A percentile compares a stretch with the other conserved stretches of the same genome.
Conservation (phyloP, 2,329 filamentous ascomycete species). For the Fusarium marasasianum region DNA sequence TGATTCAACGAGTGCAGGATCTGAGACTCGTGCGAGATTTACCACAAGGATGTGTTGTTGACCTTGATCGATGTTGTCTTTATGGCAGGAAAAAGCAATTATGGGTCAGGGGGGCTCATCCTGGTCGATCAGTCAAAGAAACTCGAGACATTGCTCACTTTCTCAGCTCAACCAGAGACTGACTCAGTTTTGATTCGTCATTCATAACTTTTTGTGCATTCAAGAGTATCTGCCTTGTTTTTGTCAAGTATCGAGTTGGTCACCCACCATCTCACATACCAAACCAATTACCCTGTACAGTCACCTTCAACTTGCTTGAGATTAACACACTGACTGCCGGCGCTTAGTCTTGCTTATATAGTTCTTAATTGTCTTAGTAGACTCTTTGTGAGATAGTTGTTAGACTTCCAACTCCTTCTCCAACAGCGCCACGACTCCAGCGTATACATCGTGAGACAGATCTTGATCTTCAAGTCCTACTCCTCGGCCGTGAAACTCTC, state of each 20-base stretch:
- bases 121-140: slow-evolving; percentile 15
- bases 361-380: too few species aligned
- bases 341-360: neutral
- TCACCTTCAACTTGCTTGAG: neutral
- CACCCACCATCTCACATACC: neutral
- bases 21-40: slow-evolving; percentile 34
- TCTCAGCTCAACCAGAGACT: slow-evolving; percentile 13
- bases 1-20: slow-evolving; percentile 39
- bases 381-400: neutral
- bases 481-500: neutral
- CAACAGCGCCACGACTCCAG: neutral
- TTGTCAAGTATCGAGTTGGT: neutral
- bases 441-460: neutral
- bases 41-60: slow-evolving; percentile 14
- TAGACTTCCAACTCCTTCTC: neutral
- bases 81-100: slow-evolving; percentile 13
- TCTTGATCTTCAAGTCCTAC: neutral
- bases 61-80: neutral
- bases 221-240: neutral
- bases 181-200: slow-evolving; percentile 3
- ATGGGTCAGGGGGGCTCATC: neutral
- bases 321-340: fast-evolving
- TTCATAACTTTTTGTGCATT: slow-evolving; percentile 6
- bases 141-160: slow-evolving; percentile 29
- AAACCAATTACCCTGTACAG: slow-evolving; percentile 1